Evolutionary conservation across 2,329 filamentous ascomycete species (phyloP).

Genomic region (Exserohilum rostratum): DNA sequence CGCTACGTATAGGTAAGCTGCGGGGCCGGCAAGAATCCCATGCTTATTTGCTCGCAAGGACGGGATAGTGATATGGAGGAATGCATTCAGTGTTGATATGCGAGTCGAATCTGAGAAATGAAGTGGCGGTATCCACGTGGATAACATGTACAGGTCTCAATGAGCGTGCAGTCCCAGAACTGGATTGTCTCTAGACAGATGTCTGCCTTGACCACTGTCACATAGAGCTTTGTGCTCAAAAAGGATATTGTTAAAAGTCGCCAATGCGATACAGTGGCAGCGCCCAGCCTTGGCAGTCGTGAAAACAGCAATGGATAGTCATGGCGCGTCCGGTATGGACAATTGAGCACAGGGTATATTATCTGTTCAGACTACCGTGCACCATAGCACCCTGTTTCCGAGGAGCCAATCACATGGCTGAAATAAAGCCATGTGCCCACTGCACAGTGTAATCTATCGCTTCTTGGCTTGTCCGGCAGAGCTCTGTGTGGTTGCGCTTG

Average conservation of each 20-base stretch:
- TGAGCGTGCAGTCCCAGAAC: neutral
- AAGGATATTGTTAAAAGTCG: neutral
- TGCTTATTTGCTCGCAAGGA: neutral
- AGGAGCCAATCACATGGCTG: neutral
- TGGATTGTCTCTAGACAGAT: too few relatives aligned
- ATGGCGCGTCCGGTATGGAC: neutral
- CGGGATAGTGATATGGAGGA: neutral
- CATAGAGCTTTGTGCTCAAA: neutral
- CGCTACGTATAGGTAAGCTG: slow-evolving; percentile 4
- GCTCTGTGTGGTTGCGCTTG: slow-evolving; percentile 32
- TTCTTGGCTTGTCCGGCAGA: slow-evolving; percentile 37
- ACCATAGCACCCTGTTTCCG: neutral
- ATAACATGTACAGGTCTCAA: neutral
- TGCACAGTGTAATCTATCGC: slow-evolving; percentile 13
- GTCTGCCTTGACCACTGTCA: neutral
- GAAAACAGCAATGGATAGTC: neutral
- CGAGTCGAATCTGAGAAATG: too few relatives aligned
- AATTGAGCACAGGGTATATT: slow-evolving; percentile 1
- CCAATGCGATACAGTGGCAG: neutral
- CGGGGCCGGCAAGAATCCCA: neutral
- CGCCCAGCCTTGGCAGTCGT: neutral
- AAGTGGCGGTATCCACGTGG: neutral
- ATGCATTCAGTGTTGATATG: neutral
- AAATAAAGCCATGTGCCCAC: neutral
- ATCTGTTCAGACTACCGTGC: neutral